Percentiles rank a stretch among this genome's conserved stretches.
Conservation (phyloP, 2,329 filamentous ascomycete genomes). For the Claviceps sp. region DNA sequence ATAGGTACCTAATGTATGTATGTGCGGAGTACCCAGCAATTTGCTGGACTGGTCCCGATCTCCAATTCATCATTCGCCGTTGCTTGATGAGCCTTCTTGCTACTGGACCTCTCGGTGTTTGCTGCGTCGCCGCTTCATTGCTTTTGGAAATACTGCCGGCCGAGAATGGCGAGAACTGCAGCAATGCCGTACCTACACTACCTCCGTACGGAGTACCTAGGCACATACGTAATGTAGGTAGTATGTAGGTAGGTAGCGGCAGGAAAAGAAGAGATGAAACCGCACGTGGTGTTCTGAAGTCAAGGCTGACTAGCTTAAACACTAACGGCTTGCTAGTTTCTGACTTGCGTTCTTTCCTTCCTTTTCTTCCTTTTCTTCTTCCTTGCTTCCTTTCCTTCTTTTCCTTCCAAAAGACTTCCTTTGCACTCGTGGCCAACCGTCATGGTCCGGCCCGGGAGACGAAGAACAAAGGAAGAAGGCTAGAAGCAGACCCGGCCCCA, state of each 20-base stretch:
- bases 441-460: background rate
- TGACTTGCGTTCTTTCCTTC: background rate
- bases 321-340: too few relatives aligned
- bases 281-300: too few relatives aligned
- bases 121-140: background rate
- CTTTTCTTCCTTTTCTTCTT: background rate
- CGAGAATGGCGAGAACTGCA: slow-evolving; percentile 1
- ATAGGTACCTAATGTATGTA: too few relatives aligned
- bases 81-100: too few relatives aligned
- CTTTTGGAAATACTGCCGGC: background rate
- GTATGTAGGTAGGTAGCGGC: too few relatives aligned
- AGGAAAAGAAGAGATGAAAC: too few relatives aligned
- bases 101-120: background rate
- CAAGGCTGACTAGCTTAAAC: too few relatives aligned
- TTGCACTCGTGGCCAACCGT: too few relatives aligned
- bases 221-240: too few relatives aligned
- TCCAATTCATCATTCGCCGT: background rate
- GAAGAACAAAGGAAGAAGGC: background rate
- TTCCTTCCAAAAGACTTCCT: too few relatives aligned
- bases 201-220: too few relatives aligned
- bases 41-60: background rate
- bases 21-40: background rate
- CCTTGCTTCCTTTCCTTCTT: background rate
- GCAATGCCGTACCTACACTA: background rate
- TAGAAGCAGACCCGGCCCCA: background rate